These are phyloP conservation scores for Pleurotus tuber-regium DNA, from an alignment of 768 basidiomycete genomes.

Conservation along the genomic window DNA sequence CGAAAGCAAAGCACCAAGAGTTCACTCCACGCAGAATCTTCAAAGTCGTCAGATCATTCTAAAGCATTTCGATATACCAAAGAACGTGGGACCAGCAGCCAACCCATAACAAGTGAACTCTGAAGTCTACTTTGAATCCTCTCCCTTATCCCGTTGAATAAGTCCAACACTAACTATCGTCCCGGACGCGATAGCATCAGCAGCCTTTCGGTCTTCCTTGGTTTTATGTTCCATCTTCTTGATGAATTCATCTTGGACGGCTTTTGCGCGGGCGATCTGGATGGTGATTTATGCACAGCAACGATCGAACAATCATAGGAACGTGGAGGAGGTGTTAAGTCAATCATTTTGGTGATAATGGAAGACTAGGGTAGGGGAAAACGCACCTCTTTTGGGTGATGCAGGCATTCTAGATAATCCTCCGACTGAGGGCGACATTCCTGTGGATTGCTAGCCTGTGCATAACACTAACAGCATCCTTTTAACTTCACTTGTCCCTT, in stretches of 20 bases:
- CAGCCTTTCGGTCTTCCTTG: conserved; percentile 67
- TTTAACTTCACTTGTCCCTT: not conserved
- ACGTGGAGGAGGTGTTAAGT: not conserved
- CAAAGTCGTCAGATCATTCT: not conserved
- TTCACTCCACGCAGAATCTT: no score
- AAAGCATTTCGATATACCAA: not conserved
- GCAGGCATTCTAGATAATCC: conserved; percentile 92
- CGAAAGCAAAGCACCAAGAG: no score
- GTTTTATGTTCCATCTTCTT: conserved; percentile 63
- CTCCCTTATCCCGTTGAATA: conserved; percentile 51
- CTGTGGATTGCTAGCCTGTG: conserved; percentile 68
- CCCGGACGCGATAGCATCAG: conserved; percentile 70
- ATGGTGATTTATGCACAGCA: not conserved
- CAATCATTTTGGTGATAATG: not conserved
- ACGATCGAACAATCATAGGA: not conserved
- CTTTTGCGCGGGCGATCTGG: conserved; percentile 54
- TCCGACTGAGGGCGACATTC: conserved; percentile 71
- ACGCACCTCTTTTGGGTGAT: conserved; percentile 83
- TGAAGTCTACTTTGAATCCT: conserved; percentile 1
- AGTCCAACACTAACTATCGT: conserved; percentile 76
- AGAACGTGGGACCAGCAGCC: not conserved
- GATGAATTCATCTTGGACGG: conserved; percentile 69
- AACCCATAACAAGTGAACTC: not conserved
- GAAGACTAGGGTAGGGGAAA: not conserved
- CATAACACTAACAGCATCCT: conserved; percentile 69